Base-by-base conservation (phyloP, 106 monocot species). In the Agapanthus africanus region DNA sequence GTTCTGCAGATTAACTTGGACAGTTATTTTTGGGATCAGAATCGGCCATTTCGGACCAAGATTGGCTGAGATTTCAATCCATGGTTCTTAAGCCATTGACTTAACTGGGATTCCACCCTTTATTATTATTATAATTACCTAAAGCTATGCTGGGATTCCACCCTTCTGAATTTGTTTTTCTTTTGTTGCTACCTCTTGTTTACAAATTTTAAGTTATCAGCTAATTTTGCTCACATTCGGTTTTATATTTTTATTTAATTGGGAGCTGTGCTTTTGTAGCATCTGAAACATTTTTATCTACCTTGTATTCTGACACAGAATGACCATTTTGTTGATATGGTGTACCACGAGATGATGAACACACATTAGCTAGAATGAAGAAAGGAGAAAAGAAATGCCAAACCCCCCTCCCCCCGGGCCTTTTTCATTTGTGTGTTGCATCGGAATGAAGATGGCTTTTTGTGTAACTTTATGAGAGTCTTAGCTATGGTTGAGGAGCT, bases 261-360 rank as follows among this genome's bases (percentile, higher is more conserved):
- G 10, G 10, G 16, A 44, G 16, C 16, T 44, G 2, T 44, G 10
- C 10, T 14, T 14, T 44, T 6, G n/a, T n/a, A n/a, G 44, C 44
- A 44, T 11, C 10, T 44, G n/a, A 14, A 16, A 44, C 16, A 14
- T 44, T 9, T 16, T 44, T 2, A 44, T 11, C 14, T 14, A 6
- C 14, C 14, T 6, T 9, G 16, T 44, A 14, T 14, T 44, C 44
- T 6, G 4, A 61, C 22, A 37, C 91, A 91, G 91, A 88, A 83
- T 51, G 62, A 88, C 37, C 68, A 82, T 64, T 91, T 91, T 70
- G 74, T 91, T 38, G 91, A 91, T 63, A 78, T 91, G 79, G 84
- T 91, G n/a, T 91, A 91, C 51, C 84, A 71, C 60, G 91, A 88
- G 76, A 73, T 91, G 54, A 51, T 82, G 67, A 82, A 79, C 32